Percentiles rank a stretch among this genome's conserved stretches.
These are phyloP conservation scores for Pythium coloratum DNA, from an alignment of 352 stramenopile genomes.

Conservation along the genomic window DNA sequence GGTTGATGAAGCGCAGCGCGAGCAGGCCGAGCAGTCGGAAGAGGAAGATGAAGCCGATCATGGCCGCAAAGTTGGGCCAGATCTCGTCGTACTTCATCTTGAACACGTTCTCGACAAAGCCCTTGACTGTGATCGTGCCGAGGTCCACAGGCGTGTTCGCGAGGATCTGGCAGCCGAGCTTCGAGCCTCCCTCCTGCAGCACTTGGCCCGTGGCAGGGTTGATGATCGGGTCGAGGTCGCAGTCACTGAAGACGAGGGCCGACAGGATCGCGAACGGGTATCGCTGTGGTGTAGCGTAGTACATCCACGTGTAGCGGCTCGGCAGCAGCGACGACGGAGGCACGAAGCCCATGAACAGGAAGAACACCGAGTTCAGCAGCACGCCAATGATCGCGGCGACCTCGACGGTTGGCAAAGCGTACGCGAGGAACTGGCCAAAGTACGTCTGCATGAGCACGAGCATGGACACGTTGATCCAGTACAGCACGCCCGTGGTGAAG, in stretches of 20 bases:
- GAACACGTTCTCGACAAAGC: constrained; percentile 51
- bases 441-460: constrained; percentile 64
- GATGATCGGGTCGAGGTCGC: constrained; percentile 38
- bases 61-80: constrained; percentile 40
- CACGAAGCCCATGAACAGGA: constrained; percentile 60
- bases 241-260: constrained; percentile 44
- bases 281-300: constrained; percentile 38
- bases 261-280: constrained; percentile 44
- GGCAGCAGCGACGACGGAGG: constrained; percentile 35
- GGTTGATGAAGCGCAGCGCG: constrained; percentile 57
- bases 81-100: constrained; percentile 61
- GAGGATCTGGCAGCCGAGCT: constrained; percentile 34
- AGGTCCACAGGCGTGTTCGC: constrained; percentile 20
- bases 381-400: constrained; percentile 40
- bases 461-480: constrained; percentile 59
- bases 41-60: constrained; percentile 47
- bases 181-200: constrained; percentile 6
- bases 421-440: constrained; percentile 75
- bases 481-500: constrained; percentile 48
- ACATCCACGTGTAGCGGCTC: constrained; percentile 36
- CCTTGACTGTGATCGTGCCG: constrained; percentile 25
- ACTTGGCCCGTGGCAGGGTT: constrained; percentile 23
- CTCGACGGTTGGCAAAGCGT: constrained; percentile 43
- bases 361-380: constrained; percentile 48
- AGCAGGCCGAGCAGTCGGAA: constrained; percentile 51